phyloP scores from a whole-genome alignment of 306 rosid species.

The Begonia fuchsioides region DNA sequence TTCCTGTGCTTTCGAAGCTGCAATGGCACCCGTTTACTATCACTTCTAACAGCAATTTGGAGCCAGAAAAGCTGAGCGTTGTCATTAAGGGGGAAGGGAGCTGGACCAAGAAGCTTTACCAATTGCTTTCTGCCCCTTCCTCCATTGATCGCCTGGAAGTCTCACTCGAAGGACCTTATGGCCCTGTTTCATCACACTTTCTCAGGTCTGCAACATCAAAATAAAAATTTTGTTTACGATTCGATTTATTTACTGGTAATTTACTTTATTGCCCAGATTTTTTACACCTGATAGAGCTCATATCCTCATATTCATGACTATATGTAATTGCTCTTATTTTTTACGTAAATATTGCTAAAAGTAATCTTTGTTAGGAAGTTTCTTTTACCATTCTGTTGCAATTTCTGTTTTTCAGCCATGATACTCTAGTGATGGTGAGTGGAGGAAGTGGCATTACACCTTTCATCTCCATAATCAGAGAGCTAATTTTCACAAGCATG shows the following conservation, averaged over 20 bases:
- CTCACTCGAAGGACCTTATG: slow-evolving; percentile 72
- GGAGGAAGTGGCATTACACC: slow-evolving; percentile 85
- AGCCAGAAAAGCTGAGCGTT: slow-evolving; percentile 41
- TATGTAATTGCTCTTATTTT: too few relatives aligned
- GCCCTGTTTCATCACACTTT: slow-evolving; percentile 36
- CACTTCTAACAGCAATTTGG: slow-evolving; percentile 54
- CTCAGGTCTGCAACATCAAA: slow-evolving; percentile 23
- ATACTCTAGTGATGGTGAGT: slow-evolving; percentile 42
- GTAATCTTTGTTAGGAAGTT: too few relatives aligned
- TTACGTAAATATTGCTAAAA: too few relatives aligned
- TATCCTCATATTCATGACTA: too few relatives aligned
- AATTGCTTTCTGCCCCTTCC: slow-evolving; percentile 38
- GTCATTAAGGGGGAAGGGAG: slow-evolving; percentile 56
- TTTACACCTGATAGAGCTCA: too few relatives aligned
- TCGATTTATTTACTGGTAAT: too few relatives aligned
- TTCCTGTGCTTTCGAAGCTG: slow-evolving; percentile 63
- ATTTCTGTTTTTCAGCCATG: slow-evolving; percentile 22
- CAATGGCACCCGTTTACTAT: slow-evolving; percentile 95
- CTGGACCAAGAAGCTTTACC: slow-evolving; percentile 54
- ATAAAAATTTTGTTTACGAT: too few relatives aligned
- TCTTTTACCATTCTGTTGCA: too few relatives aligned
- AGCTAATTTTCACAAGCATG: slow-evolving; percentile 22
- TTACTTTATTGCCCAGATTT: too few relatives aligned
- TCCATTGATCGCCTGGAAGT: slow-evolving; percentile 24
- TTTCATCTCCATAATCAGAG: slow-evolving; percentile 48